These are phyloP conservation scores for Fomitopsis schrenkii DNA, from an alignment of 1,284 basidiomycete genomes.

Conservation along the genomic window DNA sequence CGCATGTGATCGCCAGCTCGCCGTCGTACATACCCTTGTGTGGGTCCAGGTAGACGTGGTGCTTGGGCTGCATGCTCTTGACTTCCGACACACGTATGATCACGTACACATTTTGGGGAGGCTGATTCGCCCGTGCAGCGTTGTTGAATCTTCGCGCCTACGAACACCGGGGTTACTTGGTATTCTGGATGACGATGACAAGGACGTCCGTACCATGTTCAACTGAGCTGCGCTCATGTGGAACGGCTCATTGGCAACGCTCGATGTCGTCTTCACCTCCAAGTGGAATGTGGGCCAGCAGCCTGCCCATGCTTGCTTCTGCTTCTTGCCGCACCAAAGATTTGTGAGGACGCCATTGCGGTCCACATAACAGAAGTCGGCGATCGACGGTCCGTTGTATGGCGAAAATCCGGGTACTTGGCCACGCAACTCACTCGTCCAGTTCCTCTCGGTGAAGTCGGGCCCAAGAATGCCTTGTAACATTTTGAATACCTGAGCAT, in stretches of 20 bases:
- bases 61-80: not conserved
- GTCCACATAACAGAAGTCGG: not conserved
- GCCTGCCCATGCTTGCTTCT: not conserved
- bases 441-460: not conserved
- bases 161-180: not conserved
- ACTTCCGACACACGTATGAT: not conserved
- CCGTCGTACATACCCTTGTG: not conserved
- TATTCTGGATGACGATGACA: not conserved
- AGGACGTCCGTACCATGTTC: not conserved
- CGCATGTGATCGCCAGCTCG: not conserved
- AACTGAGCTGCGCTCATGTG: not conserved
- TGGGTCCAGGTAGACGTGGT: not conserved
- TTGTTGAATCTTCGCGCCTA: not conserved
- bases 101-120: not conserved
- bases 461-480: not conserved
- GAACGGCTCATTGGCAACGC: not conserved
- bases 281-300: not conserved
- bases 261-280: not conserved
- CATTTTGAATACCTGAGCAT: not conserved
- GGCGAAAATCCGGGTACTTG: not conserved
- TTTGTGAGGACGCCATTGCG: not conserved
- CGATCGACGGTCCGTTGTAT: not conserved
- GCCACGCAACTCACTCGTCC: not conserved
- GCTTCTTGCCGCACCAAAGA: not conserved
- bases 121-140: not conserved